phyloP scores from a whole-genome alignment of 805 yeast species.

The Yamadazyma endophytica region DNA sequence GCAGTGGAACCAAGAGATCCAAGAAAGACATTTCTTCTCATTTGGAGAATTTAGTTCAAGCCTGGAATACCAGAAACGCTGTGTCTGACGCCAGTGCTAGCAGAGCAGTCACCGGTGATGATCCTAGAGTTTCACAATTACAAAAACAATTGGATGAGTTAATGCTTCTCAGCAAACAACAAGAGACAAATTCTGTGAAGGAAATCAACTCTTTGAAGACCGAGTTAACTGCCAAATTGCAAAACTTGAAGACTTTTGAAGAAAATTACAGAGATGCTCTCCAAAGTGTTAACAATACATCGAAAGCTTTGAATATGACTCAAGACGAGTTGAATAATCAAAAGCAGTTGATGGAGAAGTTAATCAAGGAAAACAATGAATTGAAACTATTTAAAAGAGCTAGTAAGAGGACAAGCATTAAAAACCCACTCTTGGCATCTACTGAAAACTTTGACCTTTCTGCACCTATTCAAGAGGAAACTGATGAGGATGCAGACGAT shows the following conservation, averaged over 20 bases:
- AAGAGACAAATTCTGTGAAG: constrained; percentile 30
- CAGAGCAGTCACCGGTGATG: constrained; percentile 2
- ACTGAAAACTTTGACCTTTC: constrained; percentile 16
- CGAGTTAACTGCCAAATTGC: constrained; percentile 27
- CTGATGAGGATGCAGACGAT: constrained; percentile 18
- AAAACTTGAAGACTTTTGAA: constrained; percentile 42
- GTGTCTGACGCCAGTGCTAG: constrained; percentile 9
- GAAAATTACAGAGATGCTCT: constrained; percentile 68
- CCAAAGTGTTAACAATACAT: constrained; percentile 68
- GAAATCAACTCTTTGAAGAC: constrained; percentile 28
- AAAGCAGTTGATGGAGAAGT: constrained; percentile 50
- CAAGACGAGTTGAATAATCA: constrained; percentile 67
- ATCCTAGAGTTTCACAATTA: constrained; percentile 33
- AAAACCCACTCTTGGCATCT: constrained; percentile 18
- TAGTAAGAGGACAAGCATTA: constrained; percentile 29
- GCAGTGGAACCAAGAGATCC: constrained; percentile 18
- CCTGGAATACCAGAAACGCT: constrained; percentile 22
- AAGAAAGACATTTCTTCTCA: constrained; percentile 29
- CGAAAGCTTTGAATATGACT: constrained; percentile 67
- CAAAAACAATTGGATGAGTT: constrained; percentile 58
- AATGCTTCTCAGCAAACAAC: constrained; percentile 42
- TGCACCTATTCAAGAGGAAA: constrained; percentile 17
- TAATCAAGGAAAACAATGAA: constrained; percentile 67
- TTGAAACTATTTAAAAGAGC: constrained; percentile 50
- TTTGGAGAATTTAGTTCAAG: constrained; percentile 29